Evolutionary conservation across 768 basidiomycete genomes (phyloP), one percentile per base, ranked within the genome.

Genomic region (Phaeotremella fagi): DNA sequence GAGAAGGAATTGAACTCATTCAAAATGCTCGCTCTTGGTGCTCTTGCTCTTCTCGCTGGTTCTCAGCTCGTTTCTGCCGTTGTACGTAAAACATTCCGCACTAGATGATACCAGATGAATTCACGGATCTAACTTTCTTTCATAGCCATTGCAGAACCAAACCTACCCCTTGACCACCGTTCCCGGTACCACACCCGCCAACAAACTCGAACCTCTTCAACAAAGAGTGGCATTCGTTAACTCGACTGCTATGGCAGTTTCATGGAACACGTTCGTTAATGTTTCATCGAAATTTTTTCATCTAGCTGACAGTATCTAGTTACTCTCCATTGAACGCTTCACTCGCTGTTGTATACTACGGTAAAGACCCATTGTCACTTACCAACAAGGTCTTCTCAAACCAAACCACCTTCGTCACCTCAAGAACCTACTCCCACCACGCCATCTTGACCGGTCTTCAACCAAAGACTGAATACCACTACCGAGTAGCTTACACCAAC

Each of bases 381-480:
- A 35, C 38, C 33, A 9, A 42, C 6, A 52, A 23, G 11, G 50
- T 29, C 6, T 18, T 28, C 25, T n/a, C 50, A 11, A 26, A 42
- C 20, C 42, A 37, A 3, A 51, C 36, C 7, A 56, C 54, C 4
- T 56, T 41, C 41, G 25, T 36, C 16, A 51, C 54, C 2, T 56
- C 54, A 35, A n/a, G 48, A 20, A 56, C 48, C 18, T 56, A 41
- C 25, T 23, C 36, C 18, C 48, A 56, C 49, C 54, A 56, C 33
- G 49, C 48, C 18, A 16, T 45, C 24, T 27, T 56, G 2, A 45
- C 29, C 1, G 49, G 29, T 26, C 43, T 56, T 5, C 31, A 56
- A 43, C 54, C 54, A 5, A 49, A 56, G 24, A 56, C 54, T 12
- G 37, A n/a, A 9, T 56, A 56, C 48, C 38, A 51, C 38, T 56